These are phyloP conservation scores for Lipomyces lipofer DNA, from an alignment of 805 yeast genomes.

Conservation along the genomic window DNA sequence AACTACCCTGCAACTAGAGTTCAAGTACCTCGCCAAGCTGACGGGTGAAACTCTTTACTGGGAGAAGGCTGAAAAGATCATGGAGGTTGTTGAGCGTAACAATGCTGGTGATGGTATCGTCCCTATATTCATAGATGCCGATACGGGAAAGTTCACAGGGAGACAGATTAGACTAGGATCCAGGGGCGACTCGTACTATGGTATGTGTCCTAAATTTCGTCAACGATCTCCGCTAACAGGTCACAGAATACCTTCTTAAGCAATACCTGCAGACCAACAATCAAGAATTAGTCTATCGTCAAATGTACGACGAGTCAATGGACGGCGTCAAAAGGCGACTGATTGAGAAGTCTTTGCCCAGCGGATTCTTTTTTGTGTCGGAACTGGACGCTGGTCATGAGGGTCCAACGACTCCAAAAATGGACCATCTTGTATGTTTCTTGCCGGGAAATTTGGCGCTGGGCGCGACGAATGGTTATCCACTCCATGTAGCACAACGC, in stretches of 20 bases:
- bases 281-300: conserved; percentile 59
- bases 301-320: conserved; percentile 75
- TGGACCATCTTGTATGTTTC: conserved; percentile 93
- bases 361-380: conserved; percentile 66
- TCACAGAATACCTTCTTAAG: conserved; percentile 65
- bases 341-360: conserved; percentile 61
- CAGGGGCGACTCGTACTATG: conserved; percentile 91
- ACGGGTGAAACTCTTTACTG: conserved; percentile 81
- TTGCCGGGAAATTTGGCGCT: conserved; percentile 85
- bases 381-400: conserved; percentile 70
- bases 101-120: conserved; percentile 72
- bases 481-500: conserved; percentile 54
- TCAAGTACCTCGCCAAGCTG: conserved; percentile 74
- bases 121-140: conserved; percentile 78
- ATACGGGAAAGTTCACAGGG: conserved; percentile 68
- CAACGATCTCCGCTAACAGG: not conserved
- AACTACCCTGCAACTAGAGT: conserved; percentile 81
- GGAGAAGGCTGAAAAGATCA: conserved; percentile 73
- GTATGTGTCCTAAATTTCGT: not conserved
- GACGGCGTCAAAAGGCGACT: conserved; percentile 73
- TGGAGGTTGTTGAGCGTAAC: conserved; percentile 65
- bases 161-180: conserved; percentile 76
- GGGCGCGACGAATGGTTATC: conserved; percentile 81
- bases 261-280: conserved; percentile 78
- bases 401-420: conserved; percentile 62